Percentiles rank a stretch among this genome's conserved stretches.
Conservation (phyloP, 176 grass and related monocot genomes). For the Dactylis glomerata region DNA sequence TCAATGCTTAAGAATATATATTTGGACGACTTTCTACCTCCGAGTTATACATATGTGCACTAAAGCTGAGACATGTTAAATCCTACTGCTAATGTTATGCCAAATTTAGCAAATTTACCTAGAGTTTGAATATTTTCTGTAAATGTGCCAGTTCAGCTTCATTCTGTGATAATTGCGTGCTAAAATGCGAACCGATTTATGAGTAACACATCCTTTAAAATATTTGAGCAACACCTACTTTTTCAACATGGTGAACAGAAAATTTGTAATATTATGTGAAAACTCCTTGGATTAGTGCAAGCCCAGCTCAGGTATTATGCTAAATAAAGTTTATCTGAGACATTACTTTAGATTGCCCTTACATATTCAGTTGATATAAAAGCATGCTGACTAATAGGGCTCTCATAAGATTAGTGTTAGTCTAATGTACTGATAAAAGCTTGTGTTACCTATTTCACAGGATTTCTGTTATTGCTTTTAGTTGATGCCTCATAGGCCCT, state of each 20-base stretch:
- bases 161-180: not conserved
- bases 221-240: not conserved
- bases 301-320: not conserved
- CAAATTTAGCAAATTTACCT: not conserved
- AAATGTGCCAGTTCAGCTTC: not conserved
- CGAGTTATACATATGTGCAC: not conserved
- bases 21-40: not conserved
- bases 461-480: not conserved
- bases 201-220: not conserved
- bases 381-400: not conserved
- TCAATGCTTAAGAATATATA: not conserved
- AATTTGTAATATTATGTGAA: not conserved
- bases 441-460: not conserved
- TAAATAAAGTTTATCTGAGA: not conserved
- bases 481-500: not conserved
- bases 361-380: slow-evolving; percentile 23
- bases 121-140: not conserved
- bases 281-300: slow-evolving; percentile 2
- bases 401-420: not conserved
- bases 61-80: not conserved
- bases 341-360: not conserved
- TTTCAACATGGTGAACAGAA: not conserved
- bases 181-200: not conserved
- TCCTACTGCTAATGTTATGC: not conserved
- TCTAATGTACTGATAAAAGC: not conserved